Percentiles rank a stretch among this genome's conserved stretches.
Conservation (phyloP, 345 rosid species). For the Linum usitatissimum region DNA sequence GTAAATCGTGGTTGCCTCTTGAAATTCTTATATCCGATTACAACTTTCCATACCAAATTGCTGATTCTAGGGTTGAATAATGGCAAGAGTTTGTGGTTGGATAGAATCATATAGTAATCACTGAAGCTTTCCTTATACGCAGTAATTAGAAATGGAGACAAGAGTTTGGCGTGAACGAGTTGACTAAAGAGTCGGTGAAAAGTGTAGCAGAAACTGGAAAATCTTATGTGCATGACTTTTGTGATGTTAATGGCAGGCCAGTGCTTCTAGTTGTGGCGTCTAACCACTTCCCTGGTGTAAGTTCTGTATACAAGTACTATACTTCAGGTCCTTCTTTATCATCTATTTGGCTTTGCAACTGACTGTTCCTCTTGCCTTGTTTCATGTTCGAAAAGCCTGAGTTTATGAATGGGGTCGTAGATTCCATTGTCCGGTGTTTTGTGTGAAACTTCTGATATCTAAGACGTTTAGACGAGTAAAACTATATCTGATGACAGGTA, state of each 20-base stretch:
- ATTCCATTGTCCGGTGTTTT: not conserved
- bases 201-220: conserved; percentile 58
- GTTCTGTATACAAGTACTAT: conserved; percentile 14
- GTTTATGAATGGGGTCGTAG: too few relatives aligned
- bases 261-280: conserved; percentile 80
- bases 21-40: not conserved
- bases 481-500: conserved; percentile 31
- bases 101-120: too few relatives aligned
- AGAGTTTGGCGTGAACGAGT: conserved; percentile 56
- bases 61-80: not conserved
- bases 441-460: not conserved
- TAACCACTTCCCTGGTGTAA: conserved; percentile 67
- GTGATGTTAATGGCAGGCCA: conserved; percentile 55
- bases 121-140: conserved; percentile 18
- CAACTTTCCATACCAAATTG: not conserved
- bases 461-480: not conserved
- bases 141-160: conserved; percentile 67
- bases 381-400: too few relatives aligned
- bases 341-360: too few relatives aligned
- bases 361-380: too few relatives aligned
- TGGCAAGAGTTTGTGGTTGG: too few relatives aligned
- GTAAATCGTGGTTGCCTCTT: not conserved
- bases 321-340: too few relatives aligned
- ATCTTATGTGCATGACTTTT: conserved; percentile 57
- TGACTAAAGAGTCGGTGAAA: conserved; percentile 57